A percentile compares a stretch with the other conserved stretches of the same genome.
phyloP scores from a whole-genome alignment of 352 stramenopile species.

The Phytophthora pisi region DNA sequence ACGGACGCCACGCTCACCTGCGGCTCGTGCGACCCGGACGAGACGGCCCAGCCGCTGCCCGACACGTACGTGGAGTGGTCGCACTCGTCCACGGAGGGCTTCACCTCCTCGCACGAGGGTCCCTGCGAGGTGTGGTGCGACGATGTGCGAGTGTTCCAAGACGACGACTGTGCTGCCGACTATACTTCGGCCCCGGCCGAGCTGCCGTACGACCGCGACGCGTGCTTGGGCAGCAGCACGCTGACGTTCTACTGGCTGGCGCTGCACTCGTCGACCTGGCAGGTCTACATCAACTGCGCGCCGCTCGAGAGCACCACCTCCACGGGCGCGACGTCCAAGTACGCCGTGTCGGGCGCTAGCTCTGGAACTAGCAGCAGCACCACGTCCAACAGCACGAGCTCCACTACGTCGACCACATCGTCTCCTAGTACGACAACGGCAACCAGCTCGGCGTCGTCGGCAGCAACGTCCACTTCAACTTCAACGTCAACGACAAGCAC shows the following conservation, averaged over 20 bases:
- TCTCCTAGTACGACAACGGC: conserved; percentile 14
- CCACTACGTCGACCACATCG: conserved; percentile 13
- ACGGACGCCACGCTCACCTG: conserved; percentile 33
- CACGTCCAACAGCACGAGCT: conserved; percentile 13
- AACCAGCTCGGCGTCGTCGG: conserved; percentile 7
- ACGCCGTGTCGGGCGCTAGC: conserved; percentile 22
- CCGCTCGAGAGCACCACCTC: conserved; percentile 23
- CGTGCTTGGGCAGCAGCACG: conserved; percentile 32
- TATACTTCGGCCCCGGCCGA: conserved; percentile 39
- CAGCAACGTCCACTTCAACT: conserved; percentile 7
- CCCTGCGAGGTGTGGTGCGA: conserved; percentile 60
- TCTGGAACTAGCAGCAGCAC: conserved; percentile 3
- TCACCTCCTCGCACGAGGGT: conserved; percentile 45
- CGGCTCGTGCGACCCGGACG: conserved; percentile 25
- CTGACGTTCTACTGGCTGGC: conserved; percentile 53
- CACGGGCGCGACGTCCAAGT: conserved; percentile 30
- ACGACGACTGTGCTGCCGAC: conserved; percentile 44
- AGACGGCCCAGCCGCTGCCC: conserved; percentile 25
- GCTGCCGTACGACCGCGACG: conserved; percentile 42
- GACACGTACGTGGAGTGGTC: conserved; percentile 35
- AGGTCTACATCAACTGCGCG: conserved; percentile 49
- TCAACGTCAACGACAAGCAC: conserved; percentile 11
- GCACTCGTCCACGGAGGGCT: conserved; percentile 33
- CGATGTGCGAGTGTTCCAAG: conserved; percentile 43
- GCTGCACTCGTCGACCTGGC: conserved; percentile 50